Evolutionary conservation across 164 flowering plant genomes (phyloP).

Genomic region (Cinnamomum micranthum): DNA sequence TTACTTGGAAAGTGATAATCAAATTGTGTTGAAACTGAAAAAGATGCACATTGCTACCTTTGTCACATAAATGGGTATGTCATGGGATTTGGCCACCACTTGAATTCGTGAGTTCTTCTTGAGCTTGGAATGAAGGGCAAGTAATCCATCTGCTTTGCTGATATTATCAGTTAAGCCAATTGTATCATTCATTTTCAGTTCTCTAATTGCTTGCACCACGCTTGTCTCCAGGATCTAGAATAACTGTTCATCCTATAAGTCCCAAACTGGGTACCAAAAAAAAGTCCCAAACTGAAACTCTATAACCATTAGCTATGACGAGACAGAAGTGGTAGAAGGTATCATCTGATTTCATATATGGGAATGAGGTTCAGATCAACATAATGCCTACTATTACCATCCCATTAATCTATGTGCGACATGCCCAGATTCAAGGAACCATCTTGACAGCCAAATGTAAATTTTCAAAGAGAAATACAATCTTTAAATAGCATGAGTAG

Average conservation of each 20-base stretch:
- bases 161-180: slow-evolving; percentile 74
- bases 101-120: slow-evolving; percentile 81
- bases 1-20: background rate
- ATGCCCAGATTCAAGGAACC: background rate
- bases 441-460: background rate
- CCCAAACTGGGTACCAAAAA: slow-evolving; percentile 11
- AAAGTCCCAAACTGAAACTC: slow-evolving; percentile 27
- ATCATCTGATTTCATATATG: background rate
- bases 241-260: slow-evolving; percentile 41
- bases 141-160: slow-evolving; percentile 82
- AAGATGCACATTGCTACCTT: slow-evolving; percentile 46
- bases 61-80: slow-evolving; percentile 59
- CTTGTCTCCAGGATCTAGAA: slow-evolving; percentile 75
- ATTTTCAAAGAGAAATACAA: too few species aligned
- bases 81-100: slow-evolving; percentile 71
- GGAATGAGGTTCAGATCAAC: background rate
- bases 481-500: background rate
- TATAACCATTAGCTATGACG: slow-evolving; percentile 10
- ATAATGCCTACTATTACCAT: too few species aligned
- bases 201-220: slow-evolving; percentile 60
- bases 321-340: slow-evolving; percentile 2
- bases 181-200: slow-evolving; percentile 48
- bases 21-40: background rate
- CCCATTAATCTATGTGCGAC: too few species aligned
- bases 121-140: slow-evolving; percentile 79